Evolutionary conservation across 1,284 basidiomycete genomes (phyloP), one percentile per base, ranked within the genome.

Genomic region (Ceratobasidium sp.): DNA sequence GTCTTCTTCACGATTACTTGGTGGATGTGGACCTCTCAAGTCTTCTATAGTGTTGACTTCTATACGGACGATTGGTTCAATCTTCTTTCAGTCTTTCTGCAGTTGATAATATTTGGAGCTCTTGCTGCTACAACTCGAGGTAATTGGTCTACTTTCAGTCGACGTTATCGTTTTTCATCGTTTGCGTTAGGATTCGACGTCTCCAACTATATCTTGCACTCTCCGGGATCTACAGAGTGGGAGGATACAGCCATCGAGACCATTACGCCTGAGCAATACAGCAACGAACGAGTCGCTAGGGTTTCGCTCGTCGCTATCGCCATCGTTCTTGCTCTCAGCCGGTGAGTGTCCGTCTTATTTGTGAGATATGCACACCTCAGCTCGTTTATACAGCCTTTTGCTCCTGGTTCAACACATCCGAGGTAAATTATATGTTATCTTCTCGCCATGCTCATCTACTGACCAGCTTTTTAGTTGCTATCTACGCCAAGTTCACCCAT

Each of bases 41-140:
- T 76, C 33, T 66, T 59, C 42, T 76, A 76, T n/a, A 76, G 64
- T 57, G 61, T 76, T 17, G 74, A 76, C 20, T 76, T 76, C 40
- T 76, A 76, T 54, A 76, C 74, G 9, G 61, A 76, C 28, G 74
- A 76, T 42, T 76, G 74, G 74, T 76, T 76, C 64, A 62, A 76
- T 33, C 42, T 76, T 20, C 13, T 76, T 12, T 15, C 64, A 33
- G 56, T 67, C 10, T 76, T 76, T 48, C 52, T 76, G 5, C 74
- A 76, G 20, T 48, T 76, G 1, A 44, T 76, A 3, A 67, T 76
- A 9, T 76, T 76, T 23, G 74, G 74, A 23, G 74, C 64, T 3
- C 62, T 76, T 3, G 74, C 74, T 40, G 74, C 74, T 13, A 76
- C 74, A 0, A 76, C 74, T 52, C 62, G 64, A 76, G 74, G 74